Evolutionary conservation across 192 early-diverging fungal species (phyloP).

Genomic region (Funneliformis geosporum): DNA sequence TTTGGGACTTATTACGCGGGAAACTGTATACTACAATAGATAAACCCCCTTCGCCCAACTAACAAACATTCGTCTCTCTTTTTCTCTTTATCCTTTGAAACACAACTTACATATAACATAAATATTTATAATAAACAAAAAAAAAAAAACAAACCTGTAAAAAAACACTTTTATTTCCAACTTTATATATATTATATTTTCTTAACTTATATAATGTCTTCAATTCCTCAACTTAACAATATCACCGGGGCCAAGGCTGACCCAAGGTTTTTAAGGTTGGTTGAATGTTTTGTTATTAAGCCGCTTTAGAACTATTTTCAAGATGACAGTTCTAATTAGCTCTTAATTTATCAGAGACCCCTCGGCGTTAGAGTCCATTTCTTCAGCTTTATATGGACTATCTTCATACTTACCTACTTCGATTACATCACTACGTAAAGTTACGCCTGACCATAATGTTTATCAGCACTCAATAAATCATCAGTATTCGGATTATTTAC

Average conservation of each 20-base stretch:
- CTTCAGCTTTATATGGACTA: slow-evolving; percentile 60
- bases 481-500: slow-evolving; percentile 9
- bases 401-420: slow-evolving; percentile 62
- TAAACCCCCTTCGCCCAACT: too few species aligned
- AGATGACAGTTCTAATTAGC: background rate
- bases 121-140: too few species aligned
- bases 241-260: slow-evolving; percentile 20
- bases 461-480: background rate
- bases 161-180: too few species aligned
- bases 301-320: background rate
- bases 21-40: too few species aligned
- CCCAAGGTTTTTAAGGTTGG: slow-evolving; percentile 22
- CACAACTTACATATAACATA: too few species aligned
- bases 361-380: slow-evolving; percentile 60
- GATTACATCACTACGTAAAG: slow-evolving; percentile 23
- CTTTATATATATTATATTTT: too few species aligned
- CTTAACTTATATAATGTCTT: background rate
- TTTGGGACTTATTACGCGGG: too few species aligned
- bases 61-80: too few species aligned
- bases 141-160: too few species aligned
- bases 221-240: background rate
- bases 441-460: background rate
- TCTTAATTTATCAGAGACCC: slow-evolving; percentile 51
- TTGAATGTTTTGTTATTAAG: background rate
- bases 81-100: too few species aligned